These are phyloP conservation scores for Chlorophyllum brunneum DNA, from an alignment of 768 basidiomycete genomes.

Conservation along the genomic window DNA sequence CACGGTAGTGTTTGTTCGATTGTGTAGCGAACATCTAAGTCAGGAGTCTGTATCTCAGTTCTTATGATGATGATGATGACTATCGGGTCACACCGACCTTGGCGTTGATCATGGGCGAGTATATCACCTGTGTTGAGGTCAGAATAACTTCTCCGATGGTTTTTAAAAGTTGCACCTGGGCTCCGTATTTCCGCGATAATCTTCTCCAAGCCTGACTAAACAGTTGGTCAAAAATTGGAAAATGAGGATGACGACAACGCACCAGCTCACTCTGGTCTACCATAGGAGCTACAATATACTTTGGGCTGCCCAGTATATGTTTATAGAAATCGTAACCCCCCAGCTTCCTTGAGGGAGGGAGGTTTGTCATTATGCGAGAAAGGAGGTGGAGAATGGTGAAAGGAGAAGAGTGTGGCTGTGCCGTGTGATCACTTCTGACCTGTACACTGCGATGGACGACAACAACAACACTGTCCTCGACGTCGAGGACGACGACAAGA, in stretches of 20 bases:
- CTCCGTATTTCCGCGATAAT: slow-evolving; percentile 78
- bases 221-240: slow-evolving; percentile 1
- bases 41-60: not conserved
- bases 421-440: slow-evolving; percentile 8
- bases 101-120: slow-evolving; percentile 98
- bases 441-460: slow-evolving; percentile 8
- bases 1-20: slow-evolving; percentile 50
- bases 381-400: slow-evolving; percentile 11
- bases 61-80: not conserved
- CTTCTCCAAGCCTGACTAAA: slow-evolving; percentile 78
- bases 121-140: slow-evolving; percentile 55
- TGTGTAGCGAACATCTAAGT: slow-evolving; percentile 59
- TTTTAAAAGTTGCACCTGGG: slow-evolving; percentile 48
- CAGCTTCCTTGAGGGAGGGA: slow-evolving; percentile 35
- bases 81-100: slow-evolving; percentile 43
- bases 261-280: slow-evolving; percentile 97
- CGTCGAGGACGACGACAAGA: slow-evolving; percentile 15
- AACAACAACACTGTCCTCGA: slow-evolving; percentile 11
- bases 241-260: slow-evolving; percentile 25
- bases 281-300: slow-evolving; percentile 95
- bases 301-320: slow-evolving; percentile 77
- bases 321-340: slow-evolving; percentile 83
- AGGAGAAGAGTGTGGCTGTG: slow-evolving; percentile 8
- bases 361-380: slow-evolving; percentile 1
- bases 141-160: not conserved